Base-by-base conservation (phyloP, 768 basidiomycete species). In the Auricularia auricula-judae region DNA sequence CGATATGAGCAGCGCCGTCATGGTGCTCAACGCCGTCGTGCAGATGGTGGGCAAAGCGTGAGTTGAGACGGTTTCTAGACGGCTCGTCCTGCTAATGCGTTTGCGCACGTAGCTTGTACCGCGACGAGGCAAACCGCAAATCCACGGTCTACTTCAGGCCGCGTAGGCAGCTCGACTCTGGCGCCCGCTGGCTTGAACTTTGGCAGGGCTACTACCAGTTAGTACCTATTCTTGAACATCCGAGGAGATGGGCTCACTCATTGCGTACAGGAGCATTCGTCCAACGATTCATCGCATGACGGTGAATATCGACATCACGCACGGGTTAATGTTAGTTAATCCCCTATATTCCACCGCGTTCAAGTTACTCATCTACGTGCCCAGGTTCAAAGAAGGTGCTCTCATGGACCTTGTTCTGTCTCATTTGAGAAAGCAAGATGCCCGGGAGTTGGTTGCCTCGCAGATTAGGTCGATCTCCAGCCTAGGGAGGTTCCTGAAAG, bases 161-260 rank as follows among this genome's bases (percentile, higher is more conserved):
- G 47, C 47, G 47, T 18, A 51, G 47, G 16, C 18, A 51, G 21
- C 47, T 51, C 16, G 47, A 51, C 47, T 51, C 47, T 51, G 47
- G 47, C 14, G 47, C 21, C 5, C 21, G 18, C 5, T 51, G 47
- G 47, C 47, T 92, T 2, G 80, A 84, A 14, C 78, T 90, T 0
- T 89, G 88, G 88, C 80, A 89, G 2, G 90, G 90, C 0, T 89
- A 88, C 64, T 91, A 91, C 74, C 90, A 91, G 71, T 73, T 18
- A 16, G 47, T 21, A 10, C 18, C 18, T 18, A 44, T 10, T 51
- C 18, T 2, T 10, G 5, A 4, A 5, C 21, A 51, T 8, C 21
- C 47, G 47, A 11, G 11, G 11, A 8, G 39, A 42, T 8, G 39
- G 11, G 11, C 47, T 18, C 7, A 16, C 47, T 51, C 10, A 51